Conservation (phyloP, 768 basidiomycete species). For the Boletus tomentosulus region DNA sequence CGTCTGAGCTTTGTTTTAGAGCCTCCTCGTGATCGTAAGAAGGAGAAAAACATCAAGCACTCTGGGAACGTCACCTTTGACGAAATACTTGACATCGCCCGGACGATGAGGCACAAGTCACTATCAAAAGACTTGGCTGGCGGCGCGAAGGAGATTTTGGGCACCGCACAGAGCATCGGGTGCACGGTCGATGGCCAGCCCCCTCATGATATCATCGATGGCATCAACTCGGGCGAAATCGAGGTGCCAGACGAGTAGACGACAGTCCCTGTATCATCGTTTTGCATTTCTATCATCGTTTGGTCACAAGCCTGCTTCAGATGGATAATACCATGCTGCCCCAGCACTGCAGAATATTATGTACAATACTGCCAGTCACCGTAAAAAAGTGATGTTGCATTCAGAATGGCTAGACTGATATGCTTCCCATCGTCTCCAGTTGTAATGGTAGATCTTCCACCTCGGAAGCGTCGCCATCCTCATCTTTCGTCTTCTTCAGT, state of each 20-base stretch:
- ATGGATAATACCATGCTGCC: no score
- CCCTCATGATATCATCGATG: conserved; percentile 90
- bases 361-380: neutral
- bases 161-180: conserved; percentile 94
- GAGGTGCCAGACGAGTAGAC: conserved; percentile 82
- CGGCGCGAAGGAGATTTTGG: conserved; percentile 95
- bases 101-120: conserved; percentile 93
- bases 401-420: neutral
- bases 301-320: no score
- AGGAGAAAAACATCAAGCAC: conserved; percentile 99
- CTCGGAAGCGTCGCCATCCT: conserved; percentile 6
- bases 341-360: neutral
- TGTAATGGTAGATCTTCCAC: conserved; percentile 10
- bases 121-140: conserved; percentile 88
- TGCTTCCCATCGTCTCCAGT: conserved; percentile 10
- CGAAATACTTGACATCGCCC: conserved; percentile 92
- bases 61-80: conserved; percentile 89
- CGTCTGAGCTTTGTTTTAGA: conserved; percentile 45
- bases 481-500: conserved; percentile 8
- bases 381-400: conserved; percentile 1
- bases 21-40: conserved; percentile 98
- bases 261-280: conserved; percentile 18
- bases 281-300: conserved; percentile 2
- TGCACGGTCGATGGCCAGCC: conserved; percentile 94
- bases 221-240: conserved; percentile 77